Conservation (phyloP, 108 stramenopile genomes). For the Cyclotella choctawhatcheeana region DNA sequence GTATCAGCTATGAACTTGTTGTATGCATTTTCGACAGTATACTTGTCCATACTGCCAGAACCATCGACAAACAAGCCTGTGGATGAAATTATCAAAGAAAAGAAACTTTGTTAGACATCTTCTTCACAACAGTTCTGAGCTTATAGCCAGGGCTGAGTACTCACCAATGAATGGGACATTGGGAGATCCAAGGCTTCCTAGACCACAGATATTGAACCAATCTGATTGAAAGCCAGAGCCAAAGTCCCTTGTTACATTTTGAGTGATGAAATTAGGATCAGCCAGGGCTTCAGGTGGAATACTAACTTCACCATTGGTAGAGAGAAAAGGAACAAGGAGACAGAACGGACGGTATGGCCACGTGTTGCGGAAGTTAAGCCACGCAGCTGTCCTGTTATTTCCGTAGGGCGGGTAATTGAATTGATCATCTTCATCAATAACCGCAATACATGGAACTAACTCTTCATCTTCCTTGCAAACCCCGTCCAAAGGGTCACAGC, state of each 20-base stretch:
- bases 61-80: slow-evolving; percentile 1
- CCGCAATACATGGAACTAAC: slow-evolving; percentile 3
- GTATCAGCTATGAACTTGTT: background rate
- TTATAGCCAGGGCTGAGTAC: too few species aligned
- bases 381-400: background rate
- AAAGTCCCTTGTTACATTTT: background rate
- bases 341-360: slow-evolving; percentile 11
- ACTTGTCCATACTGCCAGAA: slow-evolving; percentile 6
- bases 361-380: background rate
- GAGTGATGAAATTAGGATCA: background rate
- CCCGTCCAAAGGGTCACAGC: slow-evolving; percentile 5
- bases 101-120: too few species aligned
- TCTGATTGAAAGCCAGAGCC: background rate
- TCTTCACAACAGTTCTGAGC: too few species aligned
- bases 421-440: slow-evolving; percentile 4
- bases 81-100: too few species aligned
- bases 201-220: background rate
- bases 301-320: background rate
- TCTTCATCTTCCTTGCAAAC: background rate
- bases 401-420: background rate
- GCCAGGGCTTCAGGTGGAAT: background rate
- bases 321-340: background rate
- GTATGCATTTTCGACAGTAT: background rate
- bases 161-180: background rate
- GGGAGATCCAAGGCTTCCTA: background rate